Conservation (phyloP, 1,284 basidiomycete species). For the Cutaneotrichosporon sp. region DNA sequence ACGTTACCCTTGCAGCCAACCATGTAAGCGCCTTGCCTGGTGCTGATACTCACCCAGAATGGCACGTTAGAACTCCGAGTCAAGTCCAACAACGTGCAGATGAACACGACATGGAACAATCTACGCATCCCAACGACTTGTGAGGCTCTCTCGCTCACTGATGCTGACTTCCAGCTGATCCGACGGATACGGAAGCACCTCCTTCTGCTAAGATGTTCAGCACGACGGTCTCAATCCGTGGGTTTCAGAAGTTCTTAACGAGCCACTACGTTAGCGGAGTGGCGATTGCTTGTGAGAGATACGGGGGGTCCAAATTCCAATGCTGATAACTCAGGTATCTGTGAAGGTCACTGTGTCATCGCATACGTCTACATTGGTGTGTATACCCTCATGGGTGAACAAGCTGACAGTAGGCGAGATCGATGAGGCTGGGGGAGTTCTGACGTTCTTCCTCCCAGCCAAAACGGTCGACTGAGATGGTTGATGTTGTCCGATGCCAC, state of each 20-base stretch:
- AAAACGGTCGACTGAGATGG: conserved; percentile 24
- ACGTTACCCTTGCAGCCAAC: conserved; percentile 58
- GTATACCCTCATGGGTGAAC: conserved; percentile 6
- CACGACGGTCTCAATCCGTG: conserved; percentile 66
- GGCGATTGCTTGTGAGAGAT: conserved; percentile 70
- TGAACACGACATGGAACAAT: conserved; percentile 76
- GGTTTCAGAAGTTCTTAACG: conserved; percentile 75
- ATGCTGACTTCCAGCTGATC: neutral
- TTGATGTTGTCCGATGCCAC: no score
- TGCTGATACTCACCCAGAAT: conserved; percentile 27
- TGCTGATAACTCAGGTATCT: conserved; percentile 59
- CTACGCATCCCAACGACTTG: conserved; percentile 65
- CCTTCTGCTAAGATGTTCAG: conserved; percentile 59
- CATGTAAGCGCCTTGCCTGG: conserved; percentile 17
- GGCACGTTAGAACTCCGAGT: conserved; percentile 57
- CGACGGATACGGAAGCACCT: conserved; percentile 16
- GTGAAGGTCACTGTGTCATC: conserved; percentile 77
- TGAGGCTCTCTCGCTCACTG: no score
- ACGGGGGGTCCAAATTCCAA: neutral
- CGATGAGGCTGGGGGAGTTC: conserved; percentile 72
- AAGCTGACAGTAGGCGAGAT: conserved; percentile 55
- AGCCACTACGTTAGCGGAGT: conserved; percentile 78
- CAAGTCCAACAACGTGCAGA: conserved; percentile 62
- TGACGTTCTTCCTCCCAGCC: conserved; percentile 79
- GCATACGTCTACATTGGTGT: conserved; percentile 78